phyloP scores from a whole-genome alignment of 2,329 filamentous ascomycete species.

The Fusarium fracticaudum region DNA sequence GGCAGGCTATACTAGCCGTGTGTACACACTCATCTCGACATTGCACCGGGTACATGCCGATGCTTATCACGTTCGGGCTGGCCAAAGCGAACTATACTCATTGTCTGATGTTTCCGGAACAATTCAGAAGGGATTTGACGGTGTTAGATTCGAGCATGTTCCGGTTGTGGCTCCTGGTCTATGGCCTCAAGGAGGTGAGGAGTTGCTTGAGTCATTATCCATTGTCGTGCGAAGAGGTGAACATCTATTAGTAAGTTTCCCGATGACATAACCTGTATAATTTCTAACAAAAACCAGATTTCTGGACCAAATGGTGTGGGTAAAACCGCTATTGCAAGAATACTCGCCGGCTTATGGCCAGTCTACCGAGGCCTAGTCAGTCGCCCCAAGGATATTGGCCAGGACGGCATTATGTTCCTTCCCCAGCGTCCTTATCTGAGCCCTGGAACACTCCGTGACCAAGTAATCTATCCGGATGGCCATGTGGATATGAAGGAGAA shows the following conservation, averaged over 20 bases:
- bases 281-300: constrained; percentile 60
- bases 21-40: constrained; percentile 95
- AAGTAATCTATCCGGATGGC: constrained; percentile 97
- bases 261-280: neutral
- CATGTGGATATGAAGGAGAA: constrained; percentile 92
- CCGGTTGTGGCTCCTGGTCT: constrained; percentile 89
- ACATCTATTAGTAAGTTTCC: constrained; percentile 75
- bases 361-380: constrained; percentile 93
- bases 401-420: constrained; percentile 98
- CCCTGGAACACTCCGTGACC: constrained; percentile 91
- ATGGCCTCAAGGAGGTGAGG: constrained; percentile 90
- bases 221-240: constrained; percentile 91
- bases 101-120: constrained; percentile 93
- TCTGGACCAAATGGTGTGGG: constrained; percentile 95
- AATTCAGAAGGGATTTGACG: constrained; percentile 93
- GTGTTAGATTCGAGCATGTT: constrained; percentile 91
- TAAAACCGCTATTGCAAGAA: constrained; percentile 86
- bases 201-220: constrained; percentile 87
- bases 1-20: constrained; percentile 93
- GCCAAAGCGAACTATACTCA: constrained; percentile 83
- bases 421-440: constrained; percentile 93
- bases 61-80: constrained; percentile 77
- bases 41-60: constrained; percentile 92
- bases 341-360: constrained; percentile 94
- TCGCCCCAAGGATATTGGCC: constrained; percentile 79